Base-by-base conservation (phyloP, 257 asterid species). In the Scutellaria baicalensis region DNA sequence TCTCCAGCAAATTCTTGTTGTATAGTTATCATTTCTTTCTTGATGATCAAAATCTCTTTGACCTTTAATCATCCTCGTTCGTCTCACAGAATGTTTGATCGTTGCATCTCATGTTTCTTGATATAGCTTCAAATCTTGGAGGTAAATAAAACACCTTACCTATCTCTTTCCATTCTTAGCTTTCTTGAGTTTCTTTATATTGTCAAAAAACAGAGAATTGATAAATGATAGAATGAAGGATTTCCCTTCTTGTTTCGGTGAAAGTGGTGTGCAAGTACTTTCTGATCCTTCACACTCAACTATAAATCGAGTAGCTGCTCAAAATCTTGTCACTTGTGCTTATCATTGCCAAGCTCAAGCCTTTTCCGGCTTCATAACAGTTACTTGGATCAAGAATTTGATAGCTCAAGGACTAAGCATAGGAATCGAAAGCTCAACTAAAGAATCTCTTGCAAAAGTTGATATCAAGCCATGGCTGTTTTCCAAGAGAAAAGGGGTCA, bases 221-320 rank as follows among this genome's bases (percentile, higher is more conserved):
- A 6, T 33, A n/a, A n/a, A n/a, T n/a, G n/a, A n/a, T 58, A 48
- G 13, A 48, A 90, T 86, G 96, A 85, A 83, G 81, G 96, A 89
- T 68, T 87, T 89, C 47, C 93, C 91, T 64, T 89, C 95, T 59
- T 89, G 95, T 80, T 88, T 87, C 45, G 86, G 92, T 49, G 95
- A 90, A 58, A 90, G 75, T 67, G 95, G 92, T n/a, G 84, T 88
- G 21, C 93, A 84, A 78, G 59, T 88, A 38, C 39, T 38, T 42
- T 74, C 77, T 2, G 81, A 81, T 45, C 73, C 86, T 55, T 78
- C 94, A 3, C 78, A 84, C 10, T 76, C 80, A 38, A 62, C 10
- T n/a, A 21, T 81, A 47, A 74, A 35, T 36, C 58, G 56, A 70
- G 51, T 74, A 9, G 76, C 83, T 16, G 60, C 92, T 21, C 95